Base-by-base conservation (phyloP, 2,329 filamentous ascomycete species). In the Aspergillus clavatus region DNA sequence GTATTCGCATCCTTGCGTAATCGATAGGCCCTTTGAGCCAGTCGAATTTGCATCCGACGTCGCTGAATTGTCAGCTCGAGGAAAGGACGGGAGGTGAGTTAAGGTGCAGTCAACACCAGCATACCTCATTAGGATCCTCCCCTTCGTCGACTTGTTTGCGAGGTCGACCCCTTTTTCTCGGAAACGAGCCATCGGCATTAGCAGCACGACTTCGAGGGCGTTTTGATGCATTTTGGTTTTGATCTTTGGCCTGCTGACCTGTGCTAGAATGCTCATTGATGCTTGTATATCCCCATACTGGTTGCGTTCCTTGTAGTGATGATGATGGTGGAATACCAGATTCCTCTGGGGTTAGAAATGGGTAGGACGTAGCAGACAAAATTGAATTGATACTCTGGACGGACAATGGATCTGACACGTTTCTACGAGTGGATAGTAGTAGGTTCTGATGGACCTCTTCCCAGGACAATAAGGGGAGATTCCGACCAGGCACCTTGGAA, bases 11-110 rank as follows among this genome's bases (percentile, higher is more conserved):
- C 55, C 33, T 59, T 58, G 21, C 57, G 55, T 12, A 55, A 59
- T 14, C 57, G 56, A 45, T 59, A 60, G 3, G 57, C 57, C 5
- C 56, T 53, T 47, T 60, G 57, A 12, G 56, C 57, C 28, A 58
- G 46, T 26, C 57, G 56, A 26, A 56, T 57, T 44, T 60, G 57
- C 48, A 51, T 52, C 22, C 57, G 56, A 7, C 57, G 46, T 28
- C 56, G 55, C 57, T 60, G 14, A 24, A 18, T 21, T 3, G 31
- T 38, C 14, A 40, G 22, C 14, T 26, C 11, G 38, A 19, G 23
- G 5, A 11, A 2, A 4, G 21, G 33, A 26, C 14, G 21, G 11
- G 8, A 40, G n/a, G 19, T 12, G 4, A 10, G 23, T 3, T 7
- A 36, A 33, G 11, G 2, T 11, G 3, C 10, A 7, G 14, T 35